Base-by-base conservation (phyloP, 345 rosid species). In the Salix udensis region DNA sequence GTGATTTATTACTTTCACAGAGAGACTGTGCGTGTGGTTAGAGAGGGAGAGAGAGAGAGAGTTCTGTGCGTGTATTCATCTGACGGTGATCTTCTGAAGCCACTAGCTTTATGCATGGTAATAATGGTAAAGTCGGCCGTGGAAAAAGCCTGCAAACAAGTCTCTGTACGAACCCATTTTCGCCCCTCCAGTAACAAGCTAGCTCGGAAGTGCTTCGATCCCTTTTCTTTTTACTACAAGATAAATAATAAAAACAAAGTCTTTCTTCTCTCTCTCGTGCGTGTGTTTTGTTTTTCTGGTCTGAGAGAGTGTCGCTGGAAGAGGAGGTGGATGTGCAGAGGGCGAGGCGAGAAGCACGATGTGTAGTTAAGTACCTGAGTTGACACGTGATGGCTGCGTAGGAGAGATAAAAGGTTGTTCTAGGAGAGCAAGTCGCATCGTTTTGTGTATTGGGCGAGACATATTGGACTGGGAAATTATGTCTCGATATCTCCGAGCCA, bases 121-220 rank as follows among this genome's bases (percentile, higher is more conserved):
- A 79, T 83, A 80, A 80, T 80, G 79, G 88, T 80, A 85, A 85
- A 82, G 88, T 83, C 89, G 89, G 89, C 87, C 60, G 86, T 80
- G 84, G 50, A 67, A 75, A 84, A 85, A 73, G 79, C 78, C 82
- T 73, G 82, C 74, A 11, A 52, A 19, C 58, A 73, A 58, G 15
- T 68, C 39, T 73, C 39, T 66, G 85, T 81, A 72, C 80, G 74
- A 81, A 75, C 75, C 70, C 73, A 64, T 40, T 12, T 10, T 40
- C 3, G 44, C 44, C 44, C 14, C 44, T 10, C 13, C 44, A 46
- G 15, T 46, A 14, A 46, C n/a, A n/a, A n/a, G n/a, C 50, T 46
- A 13, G 50, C 16, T 3, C 0, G 18, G 4, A 14, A 46, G 50
- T 46, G 50, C 50, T 46, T 46, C 14, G 50, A 14, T 13, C 50